Base-by-base conservation (phyloP, 805 yeast species). In the Ogataea glucozyma region DNA sequence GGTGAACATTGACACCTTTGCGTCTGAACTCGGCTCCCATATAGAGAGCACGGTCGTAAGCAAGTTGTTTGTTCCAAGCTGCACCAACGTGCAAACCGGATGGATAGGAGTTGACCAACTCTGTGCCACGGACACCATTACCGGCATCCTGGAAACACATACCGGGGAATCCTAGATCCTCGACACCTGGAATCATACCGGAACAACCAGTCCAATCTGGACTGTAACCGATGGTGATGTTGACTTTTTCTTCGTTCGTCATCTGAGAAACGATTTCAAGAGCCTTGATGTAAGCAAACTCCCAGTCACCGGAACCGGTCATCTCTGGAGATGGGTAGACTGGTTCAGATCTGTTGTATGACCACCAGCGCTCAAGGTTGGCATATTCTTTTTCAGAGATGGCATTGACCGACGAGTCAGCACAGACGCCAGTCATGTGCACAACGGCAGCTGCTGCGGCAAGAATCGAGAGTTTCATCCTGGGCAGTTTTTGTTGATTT, bases 71-170 rank as follows among this genome's bases (percentile, higher is more conserved):
- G 53, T 79, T 79, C 56, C 78, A 81, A 6, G 85, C 75, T 11
- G 82, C 64, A 1, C 79, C 85, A 4, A 78, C 62, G 6, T 84
- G 81, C 26, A 79, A 52, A 0, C 82, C 85, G 2, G 81, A 72
- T 1, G 85, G 84, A 45, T 73, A 80, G 26, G 71, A 69, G 1
- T 83, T 75, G 21, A 72, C 74, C 51, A 72, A 72, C 53, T 79
- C 85, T 6, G 84, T 72, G 41, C 68, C 70, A 44, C 83, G 64
- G 14, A 79, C 77, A 8, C 85, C 85, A 47, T 74, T 71, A 5
- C 83, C 83, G 4, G 83, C 83, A 61, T 80, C 84, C 51, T 79
- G 84, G 21, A 79, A 65, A 51, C 85, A 80, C 11, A 81, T 57
- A 8, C 75, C 68, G 3, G 79, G 77, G 27, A 45, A 47, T 8